Evolutionary conservation across 495 filamentous ascomycete species (phyloP).

Genomic region (Xanthoparmelia taractica): DNA sequence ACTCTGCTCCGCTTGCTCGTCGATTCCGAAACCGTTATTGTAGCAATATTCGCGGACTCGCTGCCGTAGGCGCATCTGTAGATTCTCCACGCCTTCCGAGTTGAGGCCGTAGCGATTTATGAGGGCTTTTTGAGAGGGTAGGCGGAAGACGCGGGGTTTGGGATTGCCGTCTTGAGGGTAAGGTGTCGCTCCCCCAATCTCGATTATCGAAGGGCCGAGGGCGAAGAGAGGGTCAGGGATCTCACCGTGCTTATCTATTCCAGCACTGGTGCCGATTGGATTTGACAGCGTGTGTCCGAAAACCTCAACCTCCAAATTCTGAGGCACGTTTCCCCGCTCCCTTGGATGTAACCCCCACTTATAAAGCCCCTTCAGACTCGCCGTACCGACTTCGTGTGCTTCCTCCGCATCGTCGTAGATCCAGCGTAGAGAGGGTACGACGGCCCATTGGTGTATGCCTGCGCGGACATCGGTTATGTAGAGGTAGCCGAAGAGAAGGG

Average conservation of each 20-base stretch:
- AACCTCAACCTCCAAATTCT: conserved; percentile 51
- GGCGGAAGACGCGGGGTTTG: conserved; percentile 76
- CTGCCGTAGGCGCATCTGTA: conserved; percentile 68
- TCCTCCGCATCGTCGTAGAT: conserved; percentile 81
- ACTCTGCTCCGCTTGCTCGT: conserved; percentile 54
- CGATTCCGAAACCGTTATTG: conserved; percentile 53
- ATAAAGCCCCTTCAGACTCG: conserved; percentile 49
- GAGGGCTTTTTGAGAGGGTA: conserved; percentile 71
- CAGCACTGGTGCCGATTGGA: conserved; percentile 85
- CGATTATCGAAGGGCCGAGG: conserved; percentile 73
- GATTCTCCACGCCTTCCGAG: conserved; percentile 73
- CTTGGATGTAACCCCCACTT: conserved; percentile 57
- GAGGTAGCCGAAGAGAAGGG: conserved; percentile 51
- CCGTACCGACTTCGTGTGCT: conserved; percentile 72
- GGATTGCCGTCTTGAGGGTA: conserved; percentile 79
- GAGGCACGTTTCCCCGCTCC: conserved; percentile 57
- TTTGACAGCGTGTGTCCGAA: conserved; percentile 74
- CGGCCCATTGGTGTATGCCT: conserved; percentile 71
- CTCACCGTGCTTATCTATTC: conserved; percentile 88
- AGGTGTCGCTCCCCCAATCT: conserved; percentile 86
- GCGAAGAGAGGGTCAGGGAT: conserved; percentile 75
- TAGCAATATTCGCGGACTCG: conserved; percentile 71
- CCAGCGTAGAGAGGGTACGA: conserved; percentile 62
- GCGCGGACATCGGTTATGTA: conserved; percentile 90
- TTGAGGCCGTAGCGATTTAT: conserved; percentile 97